Conservation (phyloP, 768 basidiomycete genomes). For the Mrakia hoshinonis region DNA sequence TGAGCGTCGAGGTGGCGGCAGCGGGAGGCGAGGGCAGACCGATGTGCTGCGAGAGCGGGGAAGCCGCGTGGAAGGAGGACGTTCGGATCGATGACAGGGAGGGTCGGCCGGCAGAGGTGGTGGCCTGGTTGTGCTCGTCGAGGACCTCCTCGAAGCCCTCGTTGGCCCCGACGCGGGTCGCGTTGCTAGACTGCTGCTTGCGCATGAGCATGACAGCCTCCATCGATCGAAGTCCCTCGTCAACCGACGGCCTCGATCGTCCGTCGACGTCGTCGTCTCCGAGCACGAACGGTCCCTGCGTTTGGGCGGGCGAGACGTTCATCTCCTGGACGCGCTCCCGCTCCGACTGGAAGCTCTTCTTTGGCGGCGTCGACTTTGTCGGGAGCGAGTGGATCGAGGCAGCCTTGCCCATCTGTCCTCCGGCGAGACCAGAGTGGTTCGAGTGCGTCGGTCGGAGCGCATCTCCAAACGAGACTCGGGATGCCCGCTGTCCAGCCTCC, state of each 20-base stretch:
- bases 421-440: slow-evolving; percentile 26
- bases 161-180: not conserved
- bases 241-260: not conserved
- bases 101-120: not conserved
- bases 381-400: slow-evolving; percentile 2
- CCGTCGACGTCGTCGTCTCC: slow-evolving; percentile 24
- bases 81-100: slow-evolving; percentile 1
- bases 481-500: slow-evolving; percentile 32
- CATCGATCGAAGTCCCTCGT: slow-evolving; percentile 36
- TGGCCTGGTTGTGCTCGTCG: not conserved
- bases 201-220: slow-evolving; percentile 36
- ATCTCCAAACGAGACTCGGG: slow-evolving; percentile 39
- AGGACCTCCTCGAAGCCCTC: not conserved
- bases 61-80: not conserved
- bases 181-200: not conserved
- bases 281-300: slow-evolving; percentile 34
- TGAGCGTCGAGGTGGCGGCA: not conserved
- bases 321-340: slow-evolving; percentile 26
- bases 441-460: slow-evolving; percentile 34
- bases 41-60: not conserved
- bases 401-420: not conserved
- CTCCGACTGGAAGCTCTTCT: slow-evolving; percentile 15
- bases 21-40: not conserved
- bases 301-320: slow-evolving; percentile 38
- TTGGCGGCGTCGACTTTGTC: not conserved